These are phyloP conservation scores for Corynascus novoguineensis DNA, from an alignment of 495 filamentous ascomycete species.

Conservation along the genomic window DNA sequence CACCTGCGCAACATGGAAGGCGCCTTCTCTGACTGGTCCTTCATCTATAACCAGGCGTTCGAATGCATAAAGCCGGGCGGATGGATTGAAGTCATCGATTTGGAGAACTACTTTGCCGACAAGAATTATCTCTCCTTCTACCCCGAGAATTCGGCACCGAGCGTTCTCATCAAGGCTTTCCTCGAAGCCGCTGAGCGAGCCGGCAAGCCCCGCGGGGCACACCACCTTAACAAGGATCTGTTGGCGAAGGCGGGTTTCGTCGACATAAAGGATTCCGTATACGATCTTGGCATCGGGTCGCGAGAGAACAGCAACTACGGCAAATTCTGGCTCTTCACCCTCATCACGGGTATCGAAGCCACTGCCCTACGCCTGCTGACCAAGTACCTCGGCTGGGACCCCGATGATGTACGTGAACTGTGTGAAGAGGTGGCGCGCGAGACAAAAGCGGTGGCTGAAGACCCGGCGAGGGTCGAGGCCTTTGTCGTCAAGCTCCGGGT, in stretches of 20 bases:
- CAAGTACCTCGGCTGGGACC: slow-evolving; percentile 50
- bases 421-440: slow-evolving; percentile 52
- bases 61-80: slow-evolving; percentile 57
- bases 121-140: slow-evolving; percentile 39
- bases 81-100: slow-evolving; percentile 60
- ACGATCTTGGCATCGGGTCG: slow-evolving; percentile 56
- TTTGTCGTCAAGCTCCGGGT: slow-evolving; percentile 47
- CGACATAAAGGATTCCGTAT: slow-evolving; percentile 49
- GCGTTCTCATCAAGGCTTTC: slow-evolving; percentile 31
- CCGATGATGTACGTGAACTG: slow-evolving; percentile 48
- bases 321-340: slow-evolving; percentile 60
- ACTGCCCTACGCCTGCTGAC: slow-evolving; percentile 56
- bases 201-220: slow-evolving; percentile 46
- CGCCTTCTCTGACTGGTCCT: slow-evolving; percentile 57
- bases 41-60: slow-evolving; percentile 56
- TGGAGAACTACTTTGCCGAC: slow-evolving; percentile 38
- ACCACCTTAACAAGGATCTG: slow-evolving; percentile 49
- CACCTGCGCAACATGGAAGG: slow-evolving; percentile 60
- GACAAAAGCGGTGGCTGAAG: slow-evolving; percentile 43
- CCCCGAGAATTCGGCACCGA: slow-evolving; percentile 34
- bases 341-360: slow-evolving; percentile 63
- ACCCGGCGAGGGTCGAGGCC: slow-evolving; percentile 35
- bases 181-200: slow-evolving; percentile 37
- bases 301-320: slow-evolving; percentile 50
- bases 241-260: slow-evolving; percentile 57